Evolutionary conservation across 2,329 filamentous ascomycete species (phyloP), one percentile per base, ranked within the genome.

Genomic region (Xylariaceae sp.): DNA sequence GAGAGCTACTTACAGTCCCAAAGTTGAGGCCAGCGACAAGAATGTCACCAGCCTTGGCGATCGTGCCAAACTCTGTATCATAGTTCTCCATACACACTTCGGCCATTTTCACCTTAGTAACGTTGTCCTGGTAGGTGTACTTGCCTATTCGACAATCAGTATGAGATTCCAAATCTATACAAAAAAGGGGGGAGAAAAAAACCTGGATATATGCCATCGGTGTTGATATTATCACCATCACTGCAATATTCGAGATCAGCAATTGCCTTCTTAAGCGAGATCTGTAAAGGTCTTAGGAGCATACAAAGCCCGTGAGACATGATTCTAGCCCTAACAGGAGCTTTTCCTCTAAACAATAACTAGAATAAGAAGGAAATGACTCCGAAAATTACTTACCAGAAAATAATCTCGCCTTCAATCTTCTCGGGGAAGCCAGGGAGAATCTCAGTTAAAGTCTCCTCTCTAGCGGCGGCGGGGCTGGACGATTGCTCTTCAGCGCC

Each of bases 1-100:
- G n/a, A n/a, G n/a, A n/a, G n/a, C n/a, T n/a, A n/a, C n/a, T n/a
- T n/a, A n/a, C n/a, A n/a, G n/a, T n/a, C n/a, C 56, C 56, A 12
- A 59, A 47, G 12, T 43, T 55, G 19, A 28, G 51, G 1, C 51
- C 48, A 1, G 36, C 9, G 1, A 56, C 53, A 1, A 53, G 11
- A 8, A 60, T 49, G 12, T 57, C 44, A 6, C 14, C 16, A 2
- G 39, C 26, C 14, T 37, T 53, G 2, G 29, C 37, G 5, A 41
- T 33, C 1, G 1, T 11, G 2, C 6, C 3, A 14, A 60, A 60
- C 2, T 40, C n/a, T 0, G 79, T 76, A 71, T 98, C 94, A 76
- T 96, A 98, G 80, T 98, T 98, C 72, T 90, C 84, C 92, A 98
- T 97, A 74, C 90, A 93, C 1, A 93, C 92, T 64, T 90, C 80